A percentile compares a stretch with the other conserved stretches of the same genome.
phyloP scores from a whole-genome alignment of 2,329 filamentous ascomycete species.

The Sporothrix mexicana region DNA sequence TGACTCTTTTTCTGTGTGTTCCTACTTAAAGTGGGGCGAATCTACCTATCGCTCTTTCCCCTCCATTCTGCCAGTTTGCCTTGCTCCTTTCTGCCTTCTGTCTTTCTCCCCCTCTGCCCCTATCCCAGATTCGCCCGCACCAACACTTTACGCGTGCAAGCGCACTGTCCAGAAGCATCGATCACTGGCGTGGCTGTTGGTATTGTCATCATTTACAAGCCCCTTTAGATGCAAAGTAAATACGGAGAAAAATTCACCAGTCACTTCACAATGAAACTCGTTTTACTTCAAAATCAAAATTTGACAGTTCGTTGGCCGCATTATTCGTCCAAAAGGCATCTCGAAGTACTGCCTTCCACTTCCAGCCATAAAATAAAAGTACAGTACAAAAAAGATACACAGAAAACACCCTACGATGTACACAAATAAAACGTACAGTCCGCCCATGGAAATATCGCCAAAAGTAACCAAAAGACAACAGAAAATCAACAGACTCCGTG shows the following conservation, averaged over 20 bases:
- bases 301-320: constrained; percentile 21
- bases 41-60: not conserved
- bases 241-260: too few relatives aligned
- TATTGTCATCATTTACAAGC: constrained; percentile 8
- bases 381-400: constrained; percentile 15
- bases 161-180: constrained; percentile 1
- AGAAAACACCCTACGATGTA: too few relatives aligned
- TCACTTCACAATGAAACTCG: too few relatives aligned
- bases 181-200: not conserved
- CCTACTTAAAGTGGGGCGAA: constrained; percentile 20
- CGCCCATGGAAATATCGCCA: too few relatives aligned
- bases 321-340: constrained; percentile 23
- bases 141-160: not conserved
- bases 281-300: not conserved
- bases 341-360: not conserved
- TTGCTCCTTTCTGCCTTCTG: too few relatives aligned
- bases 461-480: not conserved
- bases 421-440: not conserved
- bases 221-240: too few relatives aligned
- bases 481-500: not conserved
- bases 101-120: not conserved
- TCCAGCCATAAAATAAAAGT: constrained; percentile 6
- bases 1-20: constrained; percentile 20
- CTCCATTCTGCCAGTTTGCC: not conserved
- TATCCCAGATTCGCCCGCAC: not conserved